These are phyloP conservation scores for Bassia scoparia DNA, from an alignment of 148 eudicot species.

Conservation along the genomic window DNA sequence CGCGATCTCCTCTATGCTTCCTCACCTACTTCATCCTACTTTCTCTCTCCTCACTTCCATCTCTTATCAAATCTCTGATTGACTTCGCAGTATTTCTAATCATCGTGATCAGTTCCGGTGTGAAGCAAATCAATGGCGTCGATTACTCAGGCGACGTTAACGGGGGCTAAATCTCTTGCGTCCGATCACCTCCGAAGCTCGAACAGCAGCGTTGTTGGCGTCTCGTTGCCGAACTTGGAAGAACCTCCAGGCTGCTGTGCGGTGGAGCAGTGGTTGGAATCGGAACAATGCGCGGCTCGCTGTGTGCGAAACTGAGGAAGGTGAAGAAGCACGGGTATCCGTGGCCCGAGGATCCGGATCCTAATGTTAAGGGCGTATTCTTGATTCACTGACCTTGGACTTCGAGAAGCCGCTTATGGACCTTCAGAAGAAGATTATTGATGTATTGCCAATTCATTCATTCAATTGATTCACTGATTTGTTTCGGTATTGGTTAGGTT, in stretches of 20 bases:
- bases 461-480: neutral
- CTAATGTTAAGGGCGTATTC: conserved; percentile 70
- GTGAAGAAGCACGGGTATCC: conserved; percentile 82
- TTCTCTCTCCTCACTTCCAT: neutral
- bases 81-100: neutral
- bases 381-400: conserved; percentile 59
- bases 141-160: conserved; percentile 43
- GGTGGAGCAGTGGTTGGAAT: too few species aligned
- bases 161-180: conserved; percentile 37
- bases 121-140: conserved; percentile 41
- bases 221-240: conserved; percentile 58
- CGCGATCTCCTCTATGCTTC: conserved; percentile 24
- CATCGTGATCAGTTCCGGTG: neutral
- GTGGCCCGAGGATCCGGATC: conserved; percentile 84
- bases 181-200: conserved; percentile 69
- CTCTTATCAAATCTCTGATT: neutral
- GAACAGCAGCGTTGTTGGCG: conserved; percentile 46
- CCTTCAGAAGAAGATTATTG: conserved; percentile 58
- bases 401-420: conserved; percentile 47
- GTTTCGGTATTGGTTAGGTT: conserved; percentile 1
- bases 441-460: conserved; percentile 31
- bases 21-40: neutral
- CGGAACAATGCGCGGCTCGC: conserved; percentile 31
- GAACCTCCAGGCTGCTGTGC: conserved; percentile 11
- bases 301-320: conserved; percentile 58